A percentile compares a stretch with the other conserved stretches of the same genome.
These are phyloP conservation scores for Isoetes taiwanensis DNA, from an alignment of 75 land plant species.

Conservation along the genomic window DNA sequence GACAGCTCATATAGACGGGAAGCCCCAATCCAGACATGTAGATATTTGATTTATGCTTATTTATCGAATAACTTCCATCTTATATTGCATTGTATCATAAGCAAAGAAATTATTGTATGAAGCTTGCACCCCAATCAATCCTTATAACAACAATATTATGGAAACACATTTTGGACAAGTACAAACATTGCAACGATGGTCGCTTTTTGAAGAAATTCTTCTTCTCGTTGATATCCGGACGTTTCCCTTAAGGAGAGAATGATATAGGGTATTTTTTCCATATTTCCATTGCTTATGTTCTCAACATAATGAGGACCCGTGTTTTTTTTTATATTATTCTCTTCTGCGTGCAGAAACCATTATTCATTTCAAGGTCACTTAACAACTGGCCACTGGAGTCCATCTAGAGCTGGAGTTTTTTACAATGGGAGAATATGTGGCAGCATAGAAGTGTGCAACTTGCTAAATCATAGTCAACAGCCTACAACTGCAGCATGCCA, in stretches of 20 bases:
- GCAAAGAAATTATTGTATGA: too few relatives aligned
- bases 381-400: background rate
- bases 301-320: background rate
- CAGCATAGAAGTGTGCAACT: background rate
- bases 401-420: background rate
- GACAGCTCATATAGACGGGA: too few relatives aligned
- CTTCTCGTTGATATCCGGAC: constrained; percentile 4
- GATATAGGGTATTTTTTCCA: background rate
- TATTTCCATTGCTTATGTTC: background rate
- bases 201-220: background rate
- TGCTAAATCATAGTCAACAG: constrained; percentile 1
- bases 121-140: too few relatives aligned
- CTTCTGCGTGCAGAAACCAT: constrained; percentile 9
- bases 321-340: background rate
- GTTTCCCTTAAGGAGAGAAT: background rate
- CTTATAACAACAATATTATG: too few relatives aligned
- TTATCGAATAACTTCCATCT: too few relatives aligned
- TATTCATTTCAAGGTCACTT: constrained; percentile 7
- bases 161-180: constrained; percentile 10
- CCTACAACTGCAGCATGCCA: background rate
- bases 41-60: too few relatives aligned
- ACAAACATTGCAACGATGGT: background rate
- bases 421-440: background rate
- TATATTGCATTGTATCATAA: too few relatives aligned
- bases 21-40: too few relatives aligned